Percentiles rank a stretch among this genome's conserved stretches.
Evolutionary conservation across 2,329 filamentous ascomycete species (phyloP).

Genomic region (Talaromyces islandicus): DNA sequence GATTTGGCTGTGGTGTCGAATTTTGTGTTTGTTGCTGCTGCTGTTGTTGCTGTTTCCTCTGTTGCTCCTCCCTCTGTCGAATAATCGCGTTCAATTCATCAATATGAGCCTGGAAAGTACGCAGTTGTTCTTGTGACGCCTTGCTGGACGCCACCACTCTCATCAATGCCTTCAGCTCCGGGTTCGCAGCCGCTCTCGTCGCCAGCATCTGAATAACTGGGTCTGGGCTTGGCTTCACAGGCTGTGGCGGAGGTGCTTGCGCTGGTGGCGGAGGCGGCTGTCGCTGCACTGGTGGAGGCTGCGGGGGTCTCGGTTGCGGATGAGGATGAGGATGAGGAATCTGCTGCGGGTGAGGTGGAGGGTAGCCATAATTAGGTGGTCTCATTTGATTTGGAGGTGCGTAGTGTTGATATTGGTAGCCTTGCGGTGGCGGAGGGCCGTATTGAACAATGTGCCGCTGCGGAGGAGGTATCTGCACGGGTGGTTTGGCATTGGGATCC

Average conservation of each 20-base stretch:
- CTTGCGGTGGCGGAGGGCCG: constrained; percentile 27
- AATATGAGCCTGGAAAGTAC: constrained; percentile 46
- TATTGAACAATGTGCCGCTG: constrained; percentile 40
- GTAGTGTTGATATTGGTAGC: constrained; percentile 38
- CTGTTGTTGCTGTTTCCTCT: constrained; percentile 24
- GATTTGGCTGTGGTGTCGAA: not conserved
- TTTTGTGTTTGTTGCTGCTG: constrained; percentile 13
- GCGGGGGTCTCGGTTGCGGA: constrained; percentile 13
- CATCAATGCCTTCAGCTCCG: constrained; percentile 46
- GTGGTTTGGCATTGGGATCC: constrained; percentile 37
- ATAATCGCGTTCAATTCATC: constrained; percentile 47
- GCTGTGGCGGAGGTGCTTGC: constrained; percentile 25
- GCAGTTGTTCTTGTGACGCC: constrained; percentile 43
- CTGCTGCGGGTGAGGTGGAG: constrained; percentile 17
- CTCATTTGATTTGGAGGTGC: constrained; percentile 23
- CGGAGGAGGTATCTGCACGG: constrained; percentile 31
- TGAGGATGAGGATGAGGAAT: constrained; percentile 17
- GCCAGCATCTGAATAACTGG: constrained; percentile 49
- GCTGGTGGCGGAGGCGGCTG: constrained; percentile 18
- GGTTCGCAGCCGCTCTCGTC: constrained; percentile 44
- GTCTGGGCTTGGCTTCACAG: constrained; percentile 41
- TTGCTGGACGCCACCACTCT: constrained; percentile 45
- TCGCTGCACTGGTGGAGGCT: constrained; percentile 18
- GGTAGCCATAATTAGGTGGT: constrained; percentile 19
- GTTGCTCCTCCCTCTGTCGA: constrained; percentile 37